A percentile compares a stretch with the other conserved stretches of the same genome.
phyloP scores from a whole-genome alignment of 805 yeast genomes.

The Grigorovia transvaalensis region DNA sequence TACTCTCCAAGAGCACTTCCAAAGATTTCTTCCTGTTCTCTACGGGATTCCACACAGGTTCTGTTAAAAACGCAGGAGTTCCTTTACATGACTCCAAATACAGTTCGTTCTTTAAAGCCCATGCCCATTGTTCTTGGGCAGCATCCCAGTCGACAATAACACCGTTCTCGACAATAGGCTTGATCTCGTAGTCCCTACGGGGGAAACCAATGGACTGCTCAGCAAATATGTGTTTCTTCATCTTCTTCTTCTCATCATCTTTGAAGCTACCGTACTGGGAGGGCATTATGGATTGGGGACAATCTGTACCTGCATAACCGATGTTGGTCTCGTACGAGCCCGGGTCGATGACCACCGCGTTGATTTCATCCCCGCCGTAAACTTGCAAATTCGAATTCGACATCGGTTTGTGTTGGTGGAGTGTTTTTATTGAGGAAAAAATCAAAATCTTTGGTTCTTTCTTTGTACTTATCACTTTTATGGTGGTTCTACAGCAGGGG shows the following conservation, averaged over 20 bases:
- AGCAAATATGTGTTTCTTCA: slow-evolving; percentile 19
- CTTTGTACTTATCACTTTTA: too few species aligned
- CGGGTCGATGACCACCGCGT: slow-evolving; percentile 85
- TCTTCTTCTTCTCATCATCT: slow-evolving; percentile 15
- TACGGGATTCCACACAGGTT: slow-evolving; percentile 74
- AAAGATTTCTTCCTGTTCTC: slow-evolving; percentile 58
- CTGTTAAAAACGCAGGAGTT: slow-evolving; percentile 66
- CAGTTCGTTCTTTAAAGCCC: slow-evolving; percentile 43
- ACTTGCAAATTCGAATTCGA: slow-evolving; percentile 38
- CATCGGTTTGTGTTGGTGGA: slow-evolving; percentile 10
- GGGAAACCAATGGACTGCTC: slow-evolving; percentile 43
- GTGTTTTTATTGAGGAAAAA: neutral
- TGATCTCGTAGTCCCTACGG: slow-evolving; percentile 40
- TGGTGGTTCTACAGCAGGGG: too few species aligned
- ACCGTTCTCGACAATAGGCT: slow-evolving; percentile 51
- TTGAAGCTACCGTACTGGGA: slow-evolving; percentile 44
- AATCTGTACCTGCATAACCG: slow-evolving; percentile 90
- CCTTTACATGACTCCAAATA: slow-evolving; percentile 34
- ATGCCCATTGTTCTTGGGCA: slow-evolving; percentile 61
- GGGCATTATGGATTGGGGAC: slow-evolving; percentile 67
- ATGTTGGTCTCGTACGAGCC: slow-evolving; percentile 76
- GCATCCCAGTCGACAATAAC: slow-evolving; percentile 78
- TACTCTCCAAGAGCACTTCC: slow-evolving; percentile 59
- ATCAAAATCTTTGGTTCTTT: neutral
- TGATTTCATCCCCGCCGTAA: slow-evolving; percentile 66